Evolutionary conservation across 2,329 filamentous ascomycete species (phyloP).

Genomic region (Juglanconis juglandina): DNA sequence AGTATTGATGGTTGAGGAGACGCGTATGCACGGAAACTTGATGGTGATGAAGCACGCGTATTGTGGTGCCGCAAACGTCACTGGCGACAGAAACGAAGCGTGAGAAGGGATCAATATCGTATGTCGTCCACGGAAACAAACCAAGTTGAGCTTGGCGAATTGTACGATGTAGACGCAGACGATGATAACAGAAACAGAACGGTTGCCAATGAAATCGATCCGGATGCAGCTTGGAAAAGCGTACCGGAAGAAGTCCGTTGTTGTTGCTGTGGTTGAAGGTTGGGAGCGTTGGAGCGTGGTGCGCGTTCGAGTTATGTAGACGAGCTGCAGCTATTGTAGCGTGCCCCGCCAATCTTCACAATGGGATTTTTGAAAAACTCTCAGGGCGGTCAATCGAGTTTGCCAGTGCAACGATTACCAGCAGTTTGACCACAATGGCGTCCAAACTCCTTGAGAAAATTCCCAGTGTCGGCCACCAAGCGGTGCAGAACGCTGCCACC

Average conservation of each 20-base stretch:
- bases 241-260: not conserved
- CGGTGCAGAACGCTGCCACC: not conserved
- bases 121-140: too few relatives aligned
- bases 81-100: not conserved
- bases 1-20: not conserved
- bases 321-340: not conserved
- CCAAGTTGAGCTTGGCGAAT: not conserved
- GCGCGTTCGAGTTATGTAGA: not conserved
- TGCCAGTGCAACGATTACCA: not conserved
- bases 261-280: not conserved
- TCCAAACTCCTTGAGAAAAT: not conserved
- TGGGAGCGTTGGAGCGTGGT: not conserved
- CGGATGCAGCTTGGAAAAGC: not conserved
- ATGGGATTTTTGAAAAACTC: not conserved
- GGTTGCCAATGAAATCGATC: not conserved
- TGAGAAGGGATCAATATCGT: too few relatives aligned
- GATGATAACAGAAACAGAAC: not conserved
- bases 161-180: not conserved
- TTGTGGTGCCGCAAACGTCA: not conserved
- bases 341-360: not conserved
- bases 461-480: not conserved
- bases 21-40: not conserved
- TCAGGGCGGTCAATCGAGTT: not conserved
- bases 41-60: not conserved
- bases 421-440: not conserved